These are phyloP conservation scores for Fagus sylvatica DNA, from an alignment of 306 rosid species.

Conservation along the genomic window DNA sequence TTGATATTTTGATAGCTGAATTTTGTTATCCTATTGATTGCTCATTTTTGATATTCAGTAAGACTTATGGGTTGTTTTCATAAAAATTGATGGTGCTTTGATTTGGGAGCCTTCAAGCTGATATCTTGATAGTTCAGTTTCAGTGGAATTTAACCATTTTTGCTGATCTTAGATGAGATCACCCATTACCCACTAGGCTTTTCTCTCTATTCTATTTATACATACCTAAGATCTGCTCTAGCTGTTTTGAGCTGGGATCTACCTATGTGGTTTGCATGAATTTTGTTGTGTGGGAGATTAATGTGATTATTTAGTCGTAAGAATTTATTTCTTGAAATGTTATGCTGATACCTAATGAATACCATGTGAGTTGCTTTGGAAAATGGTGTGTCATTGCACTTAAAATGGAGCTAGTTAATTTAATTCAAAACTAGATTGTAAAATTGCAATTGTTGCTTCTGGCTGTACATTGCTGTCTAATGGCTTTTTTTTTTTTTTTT, in stretches of 20 bases:
- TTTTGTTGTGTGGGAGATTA: not conserved
- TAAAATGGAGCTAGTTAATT: not conserved
- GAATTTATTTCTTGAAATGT: not conserved
- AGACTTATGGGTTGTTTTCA: not conserved
- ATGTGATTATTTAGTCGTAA: not conserved
- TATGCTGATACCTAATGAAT: not conserved
- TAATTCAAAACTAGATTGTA: not conserved
- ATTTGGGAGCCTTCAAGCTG: not conserved
- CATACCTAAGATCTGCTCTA: not conserved
- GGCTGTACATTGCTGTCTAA: not conserved
- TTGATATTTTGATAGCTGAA: not conserved
- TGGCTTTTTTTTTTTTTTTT: not conserved
- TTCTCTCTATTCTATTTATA: no score
- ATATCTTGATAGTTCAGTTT: not conserved
- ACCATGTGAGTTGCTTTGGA: not conserved
- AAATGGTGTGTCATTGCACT: not conserved
- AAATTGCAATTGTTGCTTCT: not conserved
- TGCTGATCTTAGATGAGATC: not conserved
- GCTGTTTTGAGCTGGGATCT: not conserved
- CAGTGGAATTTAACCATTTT: not conserved
- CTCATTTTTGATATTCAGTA: not conserved
- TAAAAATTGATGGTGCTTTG: not conserved
- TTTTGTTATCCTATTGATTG: not conserved
- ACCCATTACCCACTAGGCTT: not conserved
- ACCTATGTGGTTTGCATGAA: not conserved